phyloP scores from a whole-genome alignment of 306 rosid species.

The Prunus mira region DNA sequence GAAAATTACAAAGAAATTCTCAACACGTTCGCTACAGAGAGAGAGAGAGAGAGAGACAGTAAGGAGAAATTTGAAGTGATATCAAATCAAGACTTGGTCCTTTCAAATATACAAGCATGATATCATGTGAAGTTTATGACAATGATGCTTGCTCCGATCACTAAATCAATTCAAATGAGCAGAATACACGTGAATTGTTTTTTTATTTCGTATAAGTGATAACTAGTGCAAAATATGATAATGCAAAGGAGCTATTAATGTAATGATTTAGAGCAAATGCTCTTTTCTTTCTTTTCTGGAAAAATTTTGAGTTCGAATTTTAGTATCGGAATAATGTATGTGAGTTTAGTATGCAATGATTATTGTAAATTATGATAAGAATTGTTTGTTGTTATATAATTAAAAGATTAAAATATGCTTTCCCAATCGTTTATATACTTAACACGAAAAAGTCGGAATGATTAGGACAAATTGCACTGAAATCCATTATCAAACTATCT shows the following conservation, averaged over 20 bases:
- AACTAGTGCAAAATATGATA: too few species aligned
- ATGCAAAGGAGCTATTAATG: rapidly evolving
- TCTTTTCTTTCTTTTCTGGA: rapidly evolving
- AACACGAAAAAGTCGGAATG: background rate
- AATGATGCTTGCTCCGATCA: background rate
- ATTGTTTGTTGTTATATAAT: too few species aligned
- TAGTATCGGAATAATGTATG: too few species aligned
- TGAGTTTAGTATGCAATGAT: too few species aligned
- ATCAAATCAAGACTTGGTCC: slow-evolving; percentile 3
- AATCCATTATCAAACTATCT: slow-evolving; percentile 1
- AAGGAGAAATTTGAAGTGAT: slow-evolving; percentile 1
- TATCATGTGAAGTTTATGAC: background rate
- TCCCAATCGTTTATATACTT: background rate
- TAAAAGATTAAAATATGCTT: background rate
- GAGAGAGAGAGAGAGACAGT: background rate
- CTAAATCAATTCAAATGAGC: too few species aligned
- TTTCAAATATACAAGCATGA: background rate
- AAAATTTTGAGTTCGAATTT: rapidly evolving
- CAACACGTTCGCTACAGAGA: slow-evolving; percentile 7
- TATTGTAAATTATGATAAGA: too few species aligned
- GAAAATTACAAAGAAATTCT: slow-evolving; percentile 7
- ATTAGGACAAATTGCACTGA: slow-evolving; percentile 19
- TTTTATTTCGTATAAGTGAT: too few species aligned
- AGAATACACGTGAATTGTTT: too few species aligned
- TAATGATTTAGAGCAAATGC: too few species aligned